Base-by-base conservation (phyloP, 1,284 basidiomycete species). In the Apiotrichum gracile region DNA sequence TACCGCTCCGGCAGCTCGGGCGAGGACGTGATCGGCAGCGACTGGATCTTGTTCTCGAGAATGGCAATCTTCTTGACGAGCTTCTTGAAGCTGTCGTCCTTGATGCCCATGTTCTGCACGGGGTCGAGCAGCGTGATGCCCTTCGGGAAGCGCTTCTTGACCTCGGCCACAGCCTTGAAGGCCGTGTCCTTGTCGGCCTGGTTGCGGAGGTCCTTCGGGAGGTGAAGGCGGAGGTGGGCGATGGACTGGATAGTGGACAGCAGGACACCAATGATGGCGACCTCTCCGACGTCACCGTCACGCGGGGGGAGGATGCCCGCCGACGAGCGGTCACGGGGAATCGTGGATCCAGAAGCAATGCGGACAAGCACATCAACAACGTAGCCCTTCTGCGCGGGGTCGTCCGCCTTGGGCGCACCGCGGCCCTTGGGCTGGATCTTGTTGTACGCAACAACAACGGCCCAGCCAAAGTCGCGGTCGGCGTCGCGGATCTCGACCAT, bases 381-480 rank as follows among this genome's bases (percentile, higher is more conserved):
- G 70, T 94, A 98, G 66, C 91, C 87, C 64, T 91, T 86, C 66
- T 96, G 92, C 1, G 91, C 83, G 14, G 87, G 83, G 42, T 91
- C 88, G 21, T 82, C 55, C 19, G 70, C 69, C 16, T 57, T 62
- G 33, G 66, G 61, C 6, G 68, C 58, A 4, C 19, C 43, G 14
- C 65, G 63, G n/a, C 69, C 68, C 64, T 87, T 69, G 13, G 61
- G 66, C 39, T 63, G 64, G 13, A 73, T 55, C 77, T 96, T 97
- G 71, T 91, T 86, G 70, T 87, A 97, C 66, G 90, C 92, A 63
- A 97, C 83, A 39, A 97, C 84, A 31, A 89, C 83, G 45, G 92
- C 92, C 96, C 96, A 98, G 7, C 93, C 94, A 74, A 96, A 98
- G 75, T 98, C 89, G 25, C 87, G 78, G 49, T 87, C 85, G 53